Percentiles rank a stretch among this genome's conserved stretches.
Conservation (phyloP, 108 stramenopile species). For the Fistulifera pelliculosa region DNA sequence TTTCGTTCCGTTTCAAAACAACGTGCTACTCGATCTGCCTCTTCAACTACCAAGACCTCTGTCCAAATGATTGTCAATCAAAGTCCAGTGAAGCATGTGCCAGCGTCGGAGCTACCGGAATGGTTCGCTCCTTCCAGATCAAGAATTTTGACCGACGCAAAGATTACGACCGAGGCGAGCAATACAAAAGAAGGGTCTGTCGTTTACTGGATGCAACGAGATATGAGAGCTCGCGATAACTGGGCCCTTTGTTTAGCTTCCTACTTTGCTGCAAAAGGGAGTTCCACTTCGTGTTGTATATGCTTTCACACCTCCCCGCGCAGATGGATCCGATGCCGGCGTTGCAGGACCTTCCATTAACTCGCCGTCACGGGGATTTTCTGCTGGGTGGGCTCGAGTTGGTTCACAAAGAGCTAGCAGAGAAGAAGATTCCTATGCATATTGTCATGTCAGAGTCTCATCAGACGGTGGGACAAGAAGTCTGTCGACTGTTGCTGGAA, state of each 20-base stretch:
- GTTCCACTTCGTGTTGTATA: slow-evolving; percentile 76
- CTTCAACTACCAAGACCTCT: no score
- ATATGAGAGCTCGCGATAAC: slow-evolving; percentile 92
- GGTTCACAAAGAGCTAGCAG: slow-evolving; percentile 58
- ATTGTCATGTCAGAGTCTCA: slow-evolving; percentile 46
- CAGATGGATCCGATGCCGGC: slow-evolving; percentile 8
- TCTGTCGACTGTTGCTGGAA: slow-evolving; percentile 29
- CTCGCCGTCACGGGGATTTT: slow-evolving; percentile 82
- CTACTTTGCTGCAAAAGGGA: slow-evolving; percentile 39
- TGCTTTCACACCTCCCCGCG: slow-evolving; percentile 46
- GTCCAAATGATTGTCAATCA: not conserved
- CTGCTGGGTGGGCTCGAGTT: slow-evolving; percentile 77
- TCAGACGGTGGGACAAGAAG: slow-evolving; percentile 31
- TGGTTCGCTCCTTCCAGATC: not conserved
- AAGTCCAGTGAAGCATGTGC: not conserved
- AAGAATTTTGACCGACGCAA: not conserved
- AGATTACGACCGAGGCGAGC: not conserved
- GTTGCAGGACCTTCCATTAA: slow-evolving; percentile 39
- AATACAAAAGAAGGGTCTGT: slow-evolving; percentile 20
- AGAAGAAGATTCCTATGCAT: slow-evolving; percentile 71
- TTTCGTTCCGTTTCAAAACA: no score
- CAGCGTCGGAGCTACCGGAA: not conserved
- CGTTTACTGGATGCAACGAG: slow-evolving; percentile 97
- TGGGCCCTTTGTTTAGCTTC: slow-evolving; percentile 88
- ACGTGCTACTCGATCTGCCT: no score